A percentile compares a stretch with the other conserved stretches of the same genome.
phyloP scores from a whole-genome alignment of 352 stramenopile species.

The Phytophthora crassamura region DNA sequence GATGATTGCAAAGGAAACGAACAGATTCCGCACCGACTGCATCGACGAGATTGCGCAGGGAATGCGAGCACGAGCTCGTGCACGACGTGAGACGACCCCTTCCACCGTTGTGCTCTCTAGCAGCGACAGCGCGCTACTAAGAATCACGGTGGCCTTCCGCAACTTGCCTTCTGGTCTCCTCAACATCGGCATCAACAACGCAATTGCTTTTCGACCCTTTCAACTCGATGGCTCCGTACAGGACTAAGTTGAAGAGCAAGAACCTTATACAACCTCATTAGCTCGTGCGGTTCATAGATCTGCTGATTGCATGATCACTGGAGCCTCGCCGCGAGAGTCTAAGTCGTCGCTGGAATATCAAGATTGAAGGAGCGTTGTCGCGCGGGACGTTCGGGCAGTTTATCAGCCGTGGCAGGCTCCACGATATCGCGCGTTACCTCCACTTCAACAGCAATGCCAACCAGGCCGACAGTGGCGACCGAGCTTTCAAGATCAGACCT shows the following conservation, averaged over 20 bases:
- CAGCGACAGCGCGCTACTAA: too few species aligned
- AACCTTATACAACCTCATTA: slow-evolving; percentile 2
- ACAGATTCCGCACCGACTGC: not conserved
- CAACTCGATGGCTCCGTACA: too few species aligned
- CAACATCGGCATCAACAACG: too few species aligned
- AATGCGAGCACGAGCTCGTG: not conserved
- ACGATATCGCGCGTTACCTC: slow-evolving; percentile 7
- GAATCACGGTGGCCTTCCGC: too few species aligned
- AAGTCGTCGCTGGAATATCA: slow-evolving; percentile 5
- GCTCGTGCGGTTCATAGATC: slow-evolving; percentile 3
- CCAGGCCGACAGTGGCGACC: not conserved
- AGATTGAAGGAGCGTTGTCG: slow-evolving; percentile 2
- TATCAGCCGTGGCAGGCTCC: not conserved
- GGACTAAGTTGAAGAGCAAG: not conserved
- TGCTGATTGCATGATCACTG: slow-evolving; percentile 4
- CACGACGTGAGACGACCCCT: not conserved
- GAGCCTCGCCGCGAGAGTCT: slow-evolving; percentile 1
- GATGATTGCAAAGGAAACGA: slow-evolving; percentile 5
- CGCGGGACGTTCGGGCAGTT: slow-evolving; percentile 9
- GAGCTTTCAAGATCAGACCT: slow-evolving; percentile 7
- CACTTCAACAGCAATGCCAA: slow-evolving; percentile 14
- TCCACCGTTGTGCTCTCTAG: slow-evolving; percentile 3
- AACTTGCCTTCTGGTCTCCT: too few species aligned
- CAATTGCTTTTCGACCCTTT: too few species aligned
- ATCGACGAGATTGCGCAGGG: not conserved